A percentile compares a stretch with the other conserved stretches of the same genome.
Conservation (phyloP, 2,329 filamentous ascomycete species). For the Juglanconis oblonga region DNA sequence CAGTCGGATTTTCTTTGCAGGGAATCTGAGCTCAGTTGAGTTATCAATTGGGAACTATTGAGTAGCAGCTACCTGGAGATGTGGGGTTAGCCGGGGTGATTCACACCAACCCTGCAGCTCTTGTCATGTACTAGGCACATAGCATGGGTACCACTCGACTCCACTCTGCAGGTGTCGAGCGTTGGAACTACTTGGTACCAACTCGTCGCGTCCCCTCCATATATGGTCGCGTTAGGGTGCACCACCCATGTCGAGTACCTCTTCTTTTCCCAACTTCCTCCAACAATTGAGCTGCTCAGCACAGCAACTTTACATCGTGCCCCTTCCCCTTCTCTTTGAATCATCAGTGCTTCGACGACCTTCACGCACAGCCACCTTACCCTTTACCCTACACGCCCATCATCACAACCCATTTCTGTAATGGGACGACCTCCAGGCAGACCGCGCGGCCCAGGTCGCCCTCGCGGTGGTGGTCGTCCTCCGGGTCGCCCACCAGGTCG, state of each 20-base stretch:
- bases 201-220: no score
- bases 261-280: no score
- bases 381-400: neutral
- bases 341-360: neutral
- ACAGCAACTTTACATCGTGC: no score
- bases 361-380: neutral
- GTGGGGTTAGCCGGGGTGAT: neutral
- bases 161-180: no score
- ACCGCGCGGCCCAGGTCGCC: conserved; percentile 4
- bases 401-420: neutral
- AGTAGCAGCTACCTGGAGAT: neutral
- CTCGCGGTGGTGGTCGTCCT: conserved; percentile 20
- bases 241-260: no score
- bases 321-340: neutral
- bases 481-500: conserved; percentile 19
- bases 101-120: no score
- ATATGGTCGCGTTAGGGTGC: neutral
- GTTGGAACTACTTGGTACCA: no score
- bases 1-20: neutral
- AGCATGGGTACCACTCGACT: no score
- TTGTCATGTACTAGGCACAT: no score
- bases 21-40: neutral
- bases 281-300: no score
- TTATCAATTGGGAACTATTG: neutral
- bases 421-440: conserved; percentile 8